These are phyloP conservation scores for Euphorbia lathyris DNA, from an alignment of 345 rosid genomes.

Conservation along the genomic window DNA sequence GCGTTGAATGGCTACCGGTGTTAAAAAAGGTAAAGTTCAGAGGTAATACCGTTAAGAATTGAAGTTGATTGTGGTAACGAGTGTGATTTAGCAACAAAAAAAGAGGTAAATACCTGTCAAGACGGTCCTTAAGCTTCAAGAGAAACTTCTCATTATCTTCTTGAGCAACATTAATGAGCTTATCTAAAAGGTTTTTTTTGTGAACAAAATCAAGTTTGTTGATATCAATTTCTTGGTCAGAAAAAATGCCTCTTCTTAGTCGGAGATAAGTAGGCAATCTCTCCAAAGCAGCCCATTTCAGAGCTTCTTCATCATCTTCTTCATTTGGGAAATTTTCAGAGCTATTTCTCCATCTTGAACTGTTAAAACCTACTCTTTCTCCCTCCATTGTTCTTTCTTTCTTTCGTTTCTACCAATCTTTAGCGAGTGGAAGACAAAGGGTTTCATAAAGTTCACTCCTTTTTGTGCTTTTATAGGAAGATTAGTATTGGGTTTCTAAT, in stretches of 20 bases:
- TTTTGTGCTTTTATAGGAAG: too few species aligned
- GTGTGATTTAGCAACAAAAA: not conserved
- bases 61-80: too few species aligned
- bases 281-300: constrained; percentile 49
- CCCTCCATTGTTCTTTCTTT: not conserved
- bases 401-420: too few species aligned
- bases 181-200: constrained; percentile 12
- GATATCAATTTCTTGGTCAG: constrained; percentile 18
- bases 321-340: constrained; percentile 15
- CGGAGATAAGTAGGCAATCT: constrained; percentile 44
- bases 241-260: constrained; percentile 39
- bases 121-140: constrained; percentile 17
- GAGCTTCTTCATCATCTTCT: constrained; percentile 58
- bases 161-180: constrained; percentile 4
- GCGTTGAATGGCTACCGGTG: too few species aligned
- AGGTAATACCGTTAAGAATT: too few species aligned
- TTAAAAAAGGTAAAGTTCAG: too few species aligned
- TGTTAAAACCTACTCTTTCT: constrained; percentile 18
- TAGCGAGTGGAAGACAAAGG: too few species aligned
- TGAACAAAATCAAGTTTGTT: constrained; percentile 19
- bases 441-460: too few species aligned
- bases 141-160: constrained; percentile 21
- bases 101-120: constrained; percentile 1
- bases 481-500: too few species aligned
- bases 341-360: constrained; percentile 36